Conservation (phyloP, 2,329 filamentous ascomycete species). For the Colletotrichum cuscutae region DNA sequence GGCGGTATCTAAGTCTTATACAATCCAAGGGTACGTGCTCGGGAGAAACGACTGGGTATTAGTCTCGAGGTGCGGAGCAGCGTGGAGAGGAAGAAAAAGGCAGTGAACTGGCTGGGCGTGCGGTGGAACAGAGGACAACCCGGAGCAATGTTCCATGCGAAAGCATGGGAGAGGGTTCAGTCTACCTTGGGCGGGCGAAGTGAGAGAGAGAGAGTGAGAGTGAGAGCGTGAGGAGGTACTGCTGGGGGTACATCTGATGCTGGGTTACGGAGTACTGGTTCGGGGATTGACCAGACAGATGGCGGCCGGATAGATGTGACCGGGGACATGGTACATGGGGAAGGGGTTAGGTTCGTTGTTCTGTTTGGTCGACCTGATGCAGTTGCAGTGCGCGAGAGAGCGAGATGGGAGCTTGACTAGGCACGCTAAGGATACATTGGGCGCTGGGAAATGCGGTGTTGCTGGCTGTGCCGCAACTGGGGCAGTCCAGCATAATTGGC, state of each 20-base stretch:
- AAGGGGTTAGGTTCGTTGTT: neutral
- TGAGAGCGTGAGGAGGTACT: neutral
- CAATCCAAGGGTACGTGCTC: conserved; percentile 28
- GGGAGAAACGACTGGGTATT: conserved; percentile 3
- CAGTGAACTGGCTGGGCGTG: neutral
- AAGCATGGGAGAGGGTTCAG: neutral
- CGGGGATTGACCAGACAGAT: neutral
- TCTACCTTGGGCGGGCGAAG: neutral
- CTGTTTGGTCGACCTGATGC: neutral
- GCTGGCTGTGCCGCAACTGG: neutral
- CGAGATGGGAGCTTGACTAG: neutral
- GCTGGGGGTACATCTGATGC: neutral
- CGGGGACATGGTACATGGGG: neutral
- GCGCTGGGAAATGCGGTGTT: neutral
- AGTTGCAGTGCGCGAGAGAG: neutral
- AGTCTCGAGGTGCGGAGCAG: neutral
- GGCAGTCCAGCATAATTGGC: neutral
- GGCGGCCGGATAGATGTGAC: neutral
- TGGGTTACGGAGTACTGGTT: neutral
- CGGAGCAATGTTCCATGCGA: conserved; percentile 11
- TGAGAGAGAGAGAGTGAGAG: conserved; percentile 10
- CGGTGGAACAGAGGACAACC: neutral
- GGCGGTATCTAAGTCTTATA: conserved; percentile 31
- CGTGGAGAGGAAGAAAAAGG: neutral
- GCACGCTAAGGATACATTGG: neutral